Evolutionary conservation across 1,139 yeast genomes (phyloP), one percentile per base, ranked within the genome.

Genomic region (Waltiozyma sp.): DNA sequence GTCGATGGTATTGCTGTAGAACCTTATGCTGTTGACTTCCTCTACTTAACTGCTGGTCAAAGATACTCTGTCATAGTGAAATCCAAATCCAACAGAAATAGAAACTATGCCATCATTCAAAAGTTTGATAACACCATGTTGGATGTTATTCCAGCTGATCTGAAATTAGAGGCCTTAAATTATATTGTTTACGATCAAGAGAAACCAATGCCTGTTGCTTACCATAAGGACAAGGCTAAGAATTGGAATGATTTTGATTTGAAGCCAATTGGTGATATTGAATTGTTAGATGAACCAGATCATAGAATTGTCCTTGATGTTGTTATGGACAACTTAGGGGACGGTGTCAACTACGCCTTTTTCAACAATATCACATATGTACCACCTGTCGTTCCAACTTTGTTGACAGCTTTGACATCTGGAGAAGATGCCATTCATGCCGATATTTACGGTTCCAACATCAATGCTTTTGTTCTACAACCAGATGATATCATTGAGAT

Each of bases 261-360:
- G 53, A 55, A 53, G 34, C 83, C 88, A 1, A 54, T 67, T 3
- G 64, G 60, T 3, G 62, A 65, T 19, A 56, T 57, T 23, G 69
- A 66, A 23, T 52, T 78, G 16, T 64, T 65, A 14, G 75, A 73
- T 13, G 81, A 79, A 35, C 73, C 83, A 34, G 89, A 82, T 59
- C 69, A 70, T 48, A 73, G 69, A 44, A 71, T 82, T 42, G 70
- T 72, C 19, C 65, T 82, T 45, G 75, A 73, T 54, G 75, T 81
- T 47, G 66, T 65, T 44, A 81, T 82, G 89, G 73, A 75, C 24
- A 80, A 77, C 53, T 67, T 82, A 47, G 84, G 79, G 31, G 77
- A 82, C 55, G 91, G 91, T 54, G 68, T 80, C 37, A 79, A 77
- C 53, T 82, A 82, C 59, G 89, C 91, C 8, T 79, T 81, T 60